Conservation (phyloP, 257 asterid genomes). For the Striga asiatica region DNA sequence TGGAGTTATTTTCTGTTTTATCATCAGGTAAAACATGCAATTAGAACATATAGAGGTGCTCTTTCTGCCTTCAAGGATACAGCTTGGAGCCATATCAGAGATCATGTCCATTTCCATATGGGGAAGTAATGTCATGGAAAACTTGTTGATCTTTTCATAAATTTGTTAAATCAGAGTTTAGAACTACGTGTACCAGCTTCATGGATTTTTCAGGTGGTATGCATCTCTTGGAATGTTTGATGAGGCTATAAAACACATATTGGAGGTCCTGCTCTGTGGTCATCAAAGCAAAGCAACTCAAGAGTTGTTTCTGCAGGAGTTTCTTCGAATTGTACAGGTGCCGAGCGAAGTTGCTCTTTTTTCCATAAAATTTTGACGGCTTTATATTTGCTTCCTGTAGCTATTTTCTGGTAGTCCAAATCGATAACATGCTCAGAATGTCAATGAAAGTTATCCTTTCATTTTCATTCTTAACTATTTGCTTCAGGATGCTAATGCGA, state of each 20-base stretch:
- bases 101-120: constrained; percentile 92
- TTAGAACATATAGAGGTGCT: constrained; percentile 86
- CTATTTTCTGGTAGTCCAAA: background rate
- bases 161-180: background rate
- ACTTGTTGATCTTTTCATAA: background rate
- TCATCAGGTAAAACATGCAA: constrained; percentile 86
- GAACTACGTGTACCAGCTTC: constrained; percentile 13
- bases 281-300: constrained; percentile 83
- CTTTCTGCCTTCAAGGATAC: constrained; percentile 83
- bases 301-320: constrained; percentile 79
- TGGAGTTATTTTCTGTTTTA: constrained; percentile 15
- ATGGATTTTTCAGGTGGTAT: constrained; percentile 72
- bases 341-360: constrained; percentile 14
- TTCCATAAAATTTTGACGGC: constrained; percentile 1
- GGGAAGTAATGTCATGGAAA: constrained; percentile 63
- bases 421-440: background rate
- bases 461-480: constrained; percentile 3
- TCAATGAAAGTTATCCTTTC: background rate
- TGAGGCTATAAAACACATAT: constrained; percentile 72
- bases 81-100: constrained; percentile 81
- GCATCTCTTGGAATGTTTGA: constrained; percentile 82
- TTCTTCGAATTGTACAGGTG: constrained; percentile 82
- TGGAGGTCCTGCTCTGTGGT: constrained; percentile 82
- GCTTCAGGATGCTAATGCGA: constrained; percentile 1
- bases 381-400: constrained; percentile 5